A percentile compares a stretch with the other conserved stretches of the same genome.
Evolutionary conservation across 2,329 filamentous ascomycete genomes (phyloP).

Genomic region (Colletotrichum salicis): DNA sequence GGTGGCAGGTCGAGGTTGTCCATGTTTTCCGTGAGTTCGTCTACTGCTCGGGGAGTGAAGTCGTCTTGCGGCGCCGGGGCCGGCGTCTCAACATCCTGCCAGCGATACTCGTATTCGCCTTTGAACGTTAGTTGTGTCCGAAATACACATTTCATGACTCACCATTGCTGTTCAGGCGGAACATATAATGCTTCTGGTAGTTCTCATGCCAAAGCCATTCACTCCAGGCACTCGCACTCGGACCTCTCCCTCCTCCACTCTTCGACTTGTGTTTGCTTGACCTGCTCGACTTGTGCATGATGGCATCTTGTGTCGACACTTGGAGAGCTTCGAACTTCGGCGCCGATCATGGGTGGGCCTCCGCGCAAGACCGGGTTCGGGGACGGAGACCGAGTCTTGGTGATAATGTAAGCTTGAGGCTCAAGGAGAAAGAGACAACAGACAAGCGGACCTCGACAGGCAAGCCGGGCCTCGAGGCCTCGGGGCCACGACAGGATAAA

Average conservation of each 20-base stretch:
- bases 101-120: constrained; percentile 43
- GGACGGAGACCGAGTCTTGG: constrained; percentile 10
- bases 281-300: constrained; percentile 40
- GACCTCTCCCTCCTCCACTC: constrained; percentile 10
- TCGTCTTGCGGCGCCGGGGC: constrained; percentile 31
- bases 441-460: constrained; percentile 17
- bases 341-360: constrained; percentile 9
- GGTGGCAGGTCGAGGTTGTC: constrained; percentile 16
- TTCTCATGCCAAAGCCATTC: constrained; percentile 44
- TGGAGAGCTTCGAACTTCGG: neutral
- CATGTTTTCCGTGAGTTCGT: constrained; percentile 35
- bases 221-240: constrained; percentile 36
- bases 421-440: constrained; percentile 27
- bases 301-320: constrained; percentile 40
- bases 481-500: constrained; percentile 25
- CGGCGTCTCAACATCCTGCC: constrained; percentile 35
- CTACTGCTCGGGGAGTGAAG: constrained; percentile 40
- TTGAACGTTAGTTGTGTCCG: constrained; percentile 6
- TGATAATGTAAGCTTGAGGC: constrained; percentile 19
- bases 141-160: constrained; percentile 11
- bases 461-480: constrained; percentile 22
- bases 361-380: neutral
- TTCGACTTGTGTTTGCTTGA: constrained; percentile 41
- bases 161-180: constrained; percentile 44
- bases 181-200: constrained; percentile 43